Percentiles rank a stretch among this genome's conserved stretches.
Evolutionary conservation across 1,139 yeast genomes (phyloP).

Genomic region (Kodamaea arcana): DNA sequence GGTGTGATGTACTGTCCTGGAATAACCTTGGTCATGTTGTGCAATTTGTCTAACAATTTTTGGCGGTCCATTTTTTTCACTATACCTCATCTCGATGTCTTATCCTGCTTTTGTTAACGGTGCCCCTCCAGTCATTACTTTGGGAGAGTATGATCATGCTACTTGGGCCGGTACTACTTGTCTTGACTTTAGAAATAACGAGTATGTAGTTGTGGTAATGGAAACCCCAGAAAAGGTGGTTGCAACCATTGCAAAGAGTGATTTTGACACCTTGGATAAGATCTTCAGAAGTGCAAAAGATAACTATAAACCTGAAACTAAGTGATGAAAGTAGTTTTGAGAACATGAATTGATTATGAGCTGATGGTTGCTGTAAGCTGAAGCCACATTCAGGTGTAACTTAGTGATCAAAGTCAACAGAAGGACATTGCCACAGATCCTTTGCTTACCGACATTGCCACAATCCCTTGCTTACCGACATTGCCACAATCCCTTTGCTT

Average conservation of each 20-base stretch:
- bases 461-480: no score
- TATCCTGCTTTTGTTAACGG: slow-evolving; percentile 45
- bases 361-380: not conserved
- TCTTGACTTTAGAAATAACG: slow-evolving; percentile 35
- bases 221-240: slow-evolving; percentile 40
- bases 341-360: no score
- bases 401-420: no score
- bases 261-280: slow-evolving; percentile 33
- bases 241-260: slow-evolving; percentile 37
- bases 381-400: not conserved
- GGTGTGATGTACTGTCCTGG: slow-evolving; percentile 71
- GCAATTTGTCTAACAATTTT: slow-evolving; percentile 2
- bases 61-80: not conserved
- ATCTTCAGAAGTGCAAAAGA: slow-evolving; percentile 47
- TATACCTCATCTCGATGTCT: slow-evolving; percentile 8
- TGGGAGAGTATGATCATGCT: slow-evolving; percentile 48
- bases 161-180: slow-evolving; percentile 52
- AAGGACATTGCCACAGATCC: no score
- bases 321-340: no score
- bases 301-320: slow-evolving; percentile 7
- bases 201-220: slow-evolving; percentile 46
- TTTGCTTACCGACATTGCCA: no score
- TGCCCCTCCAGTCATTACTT: slow-evolving; percentile 44
- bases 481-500: no score
- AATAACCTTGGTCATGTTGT: slow-evolving; percentile 34